Base-by-base conservation (phyloP, 805 yeast genomes). In the Metschnikowia picachoensis region DNA sequence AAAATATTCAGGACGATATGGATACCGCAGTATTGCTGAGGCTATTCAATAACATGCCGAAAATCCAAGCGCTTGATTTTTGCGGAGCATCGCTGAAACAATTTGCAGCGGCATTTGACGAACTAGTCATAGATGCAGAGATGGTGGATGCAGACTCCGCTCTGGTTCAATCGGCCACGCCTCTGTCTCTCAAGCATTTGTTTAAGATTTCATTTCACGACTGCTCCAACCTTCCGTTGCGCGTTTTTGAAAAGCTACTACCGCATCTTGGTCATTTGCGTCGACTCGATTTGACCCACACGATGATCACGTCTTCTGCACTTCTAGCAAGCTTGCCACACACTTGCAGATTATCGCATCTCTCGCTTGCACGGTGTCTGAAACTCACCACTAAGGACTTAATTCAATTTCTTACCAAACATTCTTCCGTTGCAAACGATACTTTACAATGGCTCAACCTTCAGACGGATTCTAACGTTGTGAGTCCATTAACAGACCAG, bases 1-100 rank as follows among this genome's bases (percentile, higher is more conserved):
- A 90, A 61, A 85, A 86, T 55, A 85, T 90, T 48, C 94, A 89
- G 66, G 86, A 77, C 60, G 97, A 90, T 61, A 70, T 90, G 58
- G 86, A 85, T 61, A 65, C 66, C 0, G 61, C 68, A n/a, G 80
- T 87, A 1, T 65, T 87, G 42, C 68, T 74, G 53, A 61, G 64
- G 39, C 67, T 87, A 25, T 81, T 85, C 61, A 79, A 80, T 52
- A 54, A 68, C 16, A 65, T 80, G 57, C 76, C 76, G 4, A 67
- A 74, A 44, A 68, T 91, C 41, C 78, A 83, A 62, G 79, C 87
- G 1, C 66, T 90, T 11, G 97, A 90, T 65, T 88, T 90, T 52
- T 90, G 97, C 64, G 97, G 97, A 8, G 87, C 95, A 33, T 79
- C 88, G 6, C 85, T 87, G 37, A 72, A 70, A 32, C 67, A 60